These are phyloP conservation scores for Stromatinia cepivora DNA, from an alignment of 2,329 filamentous ascomycete species.

Conservation along the genomic window DNA sequence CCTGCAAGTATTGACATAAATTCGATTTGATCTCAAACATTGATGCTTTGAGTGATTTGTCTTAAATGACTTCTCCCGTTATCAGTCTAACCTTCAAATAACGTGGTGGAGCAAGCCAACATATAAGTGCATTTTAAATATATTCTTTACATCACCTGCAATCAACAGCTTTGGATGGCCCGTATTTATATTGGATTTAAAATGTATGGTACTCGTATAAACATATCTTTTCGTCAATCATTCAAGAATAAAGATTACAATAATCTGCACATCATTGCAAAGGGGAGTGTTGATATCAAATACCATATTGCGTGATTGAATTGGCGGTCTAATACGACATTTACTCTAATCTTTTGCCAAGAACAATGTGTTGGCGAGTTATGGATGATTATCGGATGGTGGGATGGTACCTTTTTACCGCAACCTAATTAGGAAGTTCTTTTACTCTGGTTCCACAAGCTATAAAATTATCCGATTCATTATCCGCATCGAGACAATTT, in stretches of 20 bases:
- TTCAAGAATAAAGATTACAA: neutral
- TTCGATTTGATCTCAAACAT: neutral
- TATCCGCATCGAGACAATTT: neutral
- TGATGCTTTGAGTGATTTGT: neutral
- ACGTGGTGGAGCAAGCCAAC: neutral
- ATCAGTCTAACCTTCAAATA: neutral
- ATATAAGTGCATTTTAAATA: neutral
- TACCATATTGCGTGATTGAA: neutral
- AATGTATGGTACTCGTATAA: neutral
- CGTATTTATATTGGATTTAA: neutral
- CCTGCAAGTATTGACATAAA: neutral
- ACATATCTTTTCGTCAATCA: neutral
- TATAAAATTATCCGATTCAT: neutral
- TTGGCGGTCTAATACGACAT: neutral
- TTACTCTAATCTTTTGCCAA: neutral
- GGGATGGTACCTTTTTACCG: neutral
- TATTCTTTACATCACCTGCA: neutral
- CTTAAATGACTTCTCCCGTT: neutral
- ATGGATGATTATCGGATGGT: neutral
- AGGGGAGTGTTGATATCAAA: neutral
- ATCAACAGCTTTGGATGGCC: no score
- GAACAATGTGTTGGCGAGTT: neutral
- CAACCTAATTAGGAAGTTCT: slow-evolving; percentile 14
- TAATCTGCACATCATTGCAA: neutral
- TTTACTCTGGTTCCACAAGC: neutral